Evolutionary conservation across 805 yeast genomes (phyloP).

Genomic region (Kodamaea lidongshanica): DNA sequence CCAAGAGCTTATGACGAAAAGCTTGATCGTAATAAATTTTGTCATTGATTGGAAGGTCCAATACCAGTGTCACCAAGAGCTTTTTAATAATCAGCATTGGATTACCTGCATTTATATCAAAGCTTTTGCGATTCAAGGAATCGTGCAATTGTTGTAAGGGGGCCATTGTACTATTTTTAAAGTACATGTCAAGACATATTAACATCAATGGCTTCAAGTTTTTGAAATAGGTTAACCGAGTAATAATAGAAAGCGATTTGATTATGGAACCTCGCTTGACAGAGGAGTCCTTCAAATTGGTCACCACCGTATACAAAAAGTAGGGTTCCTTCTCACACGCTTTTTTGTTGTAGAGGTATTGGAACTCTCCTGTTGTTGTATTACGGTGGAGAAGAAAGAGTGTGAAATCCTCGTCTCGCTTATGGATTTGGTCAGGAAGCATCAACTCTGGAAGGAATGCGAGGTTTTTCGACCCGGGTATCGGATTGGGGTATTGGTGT

Average conservation of each 20-base stretch:
- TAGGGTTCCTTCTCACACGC: constrained; percentile 38
- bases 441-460: constrained; percentile 46
- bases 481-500: constrained; percentile 50
- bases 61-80: constrained; percentile 35
- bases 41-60: constrained; percentile 38
- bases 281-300: constrained; percentile 38
- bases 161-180: constrained; percentile 17
- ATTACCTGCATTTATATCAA: constrained; percentile 13
- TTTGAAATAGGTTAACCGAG: constrained; percentile 46
- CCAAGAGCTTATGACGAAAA: constrained; percentile 32
- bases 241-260: constrained; percentile 53
- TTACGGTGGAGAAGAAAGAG: constrained; percentile 47
- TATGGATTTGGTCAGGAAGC: constrained; percentile 58
- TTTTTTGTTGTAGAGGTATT: constrained; percentile 26
- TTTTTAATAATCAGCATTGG: constrained; percentile 28
- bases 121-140: constrained; percentile 28
- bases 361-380: constrained; percentile 32
- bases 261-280: constrained; percentile 56
- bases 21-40: constrained; percentile 34
- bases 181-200: constrained; percentile 46
- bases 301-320: constrained; percentile 51
- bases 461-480: constrained; percentile 33
- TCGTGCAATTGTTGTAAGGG: constrained; percentile 25
- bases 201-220: constrained; percentile 54
- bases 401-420: constrained; percentile 53